Evolutionary conservation across 2,329 filamentous ascomycete genomes (phyloP).

Genomic region (Sarocladium kiliense): DNA sequence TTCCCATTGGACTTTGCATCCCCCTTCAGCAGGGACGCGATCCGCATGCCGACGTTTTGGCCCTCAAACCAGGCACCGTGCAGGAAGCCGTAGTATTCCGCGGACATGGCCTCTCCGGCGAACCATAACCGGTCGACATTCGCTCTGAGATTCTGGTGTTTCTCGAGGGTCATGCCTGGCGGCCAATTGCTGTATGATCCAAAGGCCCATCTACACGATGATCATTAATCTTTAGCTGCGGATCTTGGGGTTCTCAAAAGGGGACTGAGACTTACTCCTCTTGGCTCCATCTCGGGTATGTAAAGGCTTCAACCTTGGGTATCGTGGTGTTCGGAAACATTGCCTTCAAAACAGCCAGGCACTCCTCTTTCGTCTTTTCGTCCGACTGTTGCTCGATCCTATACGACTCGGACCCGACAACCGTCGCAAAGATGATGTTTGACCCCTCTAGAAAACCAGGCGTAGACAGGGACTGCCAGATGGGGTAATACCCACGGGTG

Average conservation of each 20-base stretch:
- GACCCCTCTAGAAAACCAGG: slow-evolving; percentile 55
- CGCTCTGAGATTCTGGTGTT: slow-evolving; percentile 63
- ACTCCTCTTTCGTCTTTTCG: slow-evolving; percentile 50
- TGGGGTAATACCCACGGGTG: slow-evolving; percentile 40
- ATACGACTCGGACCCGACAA: slow-evolving; percentile 51
- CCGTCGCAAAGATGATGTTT: slow-evolving; percentile 62
- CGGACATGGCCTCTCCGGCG: slow-evolving; percentile 58
- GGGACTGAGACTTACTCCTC: slow-evolving; percentile 17
- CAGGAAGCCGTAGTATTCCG: slow-evolving; percentile 61
- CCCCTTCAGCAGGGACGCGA: slow-evolving; percentile 28
- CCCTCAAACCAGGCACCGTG: slow-evolving; percentile 59
- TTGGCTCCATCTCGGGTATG: slow-evolving; percentile 44
- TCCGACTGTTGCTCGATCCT: slow-evolving; percentile 55
- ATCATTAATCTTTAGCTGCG: slow-evolving; percentile 7
- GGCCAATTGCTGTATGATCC: slow-evolving; percentile 69
- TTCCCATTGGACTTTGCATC: slow-evolving; percentile 19
- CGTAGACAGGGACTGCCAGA: slow-evolving; percentile 59
- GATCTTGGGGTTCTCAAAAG: neutral
- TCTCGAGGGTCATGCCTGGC: slow-evolving; percentile 54
- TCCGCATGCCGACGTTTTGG: slow-evolving; percentile 37
- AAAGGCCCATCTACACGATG: slow-evolving; percentile 33
- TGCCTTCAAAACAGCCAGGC: slow-evolving; percentile 49
- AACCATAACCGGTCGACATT: slow-evolving; percentile 59
- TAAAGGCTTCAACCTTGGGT: slow-evolving; percentile 55
- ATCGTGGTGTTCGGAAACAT: slow-evolving; percentile 57